Conservation (phyloP, 2,329 filamentous ascomycete species). For the Aspergillus fumigatus region DNA sequence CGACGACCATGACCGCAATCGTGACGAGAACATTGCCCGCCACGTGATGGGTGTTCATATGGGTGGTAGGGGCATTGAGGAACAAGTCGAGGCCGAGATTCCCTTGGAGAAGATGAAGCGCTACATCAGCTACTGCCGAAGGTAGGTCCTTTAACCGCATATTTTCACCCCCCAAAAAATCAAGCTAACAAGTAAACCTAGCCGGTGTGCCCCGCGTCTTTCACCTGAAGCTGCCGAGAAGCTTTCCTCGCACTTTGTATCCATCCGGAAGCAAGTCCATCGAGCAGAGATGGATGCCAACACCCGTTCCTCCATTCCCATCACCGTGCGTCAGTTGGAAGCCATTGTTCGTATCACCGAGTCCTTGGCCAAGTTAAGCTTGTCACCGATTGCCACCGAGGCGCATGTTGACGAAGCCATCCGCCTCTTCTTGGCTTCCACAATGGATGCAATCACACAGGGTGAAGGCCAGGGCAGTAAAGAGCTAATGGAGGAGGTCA, state of each 20-base stretch:
- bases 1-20: slow-evolving; percentile 83
- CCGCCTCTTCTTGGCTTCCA: slow-evolving; percentile 88
- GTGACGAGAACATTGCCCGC: slow-evolving; percentile 89
- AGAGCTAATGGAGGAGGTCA: slow-evolving; percentile 85
- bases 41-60: slow-evolving; percentile 98
- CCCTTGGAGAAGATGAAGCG: slow-evolving; percentile 95
- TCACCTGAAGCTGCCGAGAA: slow-evolving; percentile 91
- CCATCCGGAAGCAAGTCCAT: slow-evolving; percentile 90
- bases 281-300: slow-evolving; percentile 86
- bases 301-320: slow-evolving; percentile 86
- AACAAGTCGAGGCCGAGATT: slow-evolving; percentile 80
- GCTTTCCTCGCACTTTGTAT: slow-evolving; percentile 93
- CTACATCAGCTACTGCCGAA: slow-evolving; percentile 95
- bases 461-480: slow-evolving; percentile 77
- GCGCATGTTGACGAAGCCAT: slow-evolving; percentile 96
- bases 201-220: slow-evolving; percentile 85
- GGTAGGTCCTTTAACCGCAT: slow-evolving; percentile 53
- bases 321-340: slow-evolving; percentile 94
- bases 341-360: slow-evolving; percentile 97
- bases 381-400: slow-evolving; percentile 83
- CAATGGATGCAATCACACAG: slow-evolving; percentile 95
- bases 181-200: slow-evolving; percentile 33
- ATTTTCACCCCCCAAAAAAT: neutral
- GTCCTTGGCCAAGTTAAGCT: slow-evolving; percentile 83
- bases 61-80: slow-evolving; percentile 77